A percentile compares a stretch with the other conserved stretches of the same genome.
These are phyloP conservation scores for Candida corydali DNA, from an alignment of 805 yeast species.

Conservation along the genomic window DNA sequence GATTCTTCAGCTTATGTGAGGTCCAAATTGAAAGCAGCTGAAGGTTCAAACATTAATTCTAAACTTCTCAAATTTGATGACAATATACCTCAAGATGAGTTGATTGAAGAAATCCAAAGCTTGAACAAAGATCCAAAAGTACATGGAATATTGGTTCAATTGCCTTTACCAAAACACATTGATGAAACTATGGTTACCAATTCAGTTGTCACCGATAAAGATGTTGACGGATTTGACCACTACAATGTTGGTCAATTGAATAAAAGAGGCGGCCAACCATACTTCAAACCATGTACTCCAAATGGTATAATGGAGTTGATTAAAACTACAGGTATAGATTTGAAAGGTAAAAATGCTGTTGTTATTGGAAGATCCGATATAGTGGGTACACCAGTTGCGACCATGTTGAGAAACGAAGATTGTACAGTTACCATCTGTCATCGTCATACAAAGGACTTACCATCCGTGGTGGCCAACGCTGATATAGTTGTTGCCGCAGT, in stretches of 20 bases:
- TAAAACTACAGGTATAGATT: conserved; percentile 59
- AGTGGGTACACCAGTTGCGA: conserved; percentile 92
- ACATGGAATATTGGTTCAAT: conserved; percentile 85
- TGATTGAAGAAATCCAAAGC: conserved; percentile 54
- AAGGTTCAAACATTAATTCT: conserved; percentile 74
- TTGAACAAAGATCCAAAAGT: conserved; percentile 73
- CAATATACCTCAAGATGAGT: conserved; percentile 52
- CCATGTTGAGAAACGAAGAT: conserved; percentile 71
- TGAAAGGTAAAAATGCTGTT: conserved; percentile 81
- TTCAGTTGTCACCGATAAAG: conserved; percentile 77
- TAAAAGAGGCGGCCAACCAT: conserved; percentile 79
- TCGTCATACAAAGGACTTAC: conserved; percentile 54
- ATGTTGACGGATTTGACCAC: conserved; percentile 93
- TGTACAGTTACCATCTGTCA: conserved; percentile 86
- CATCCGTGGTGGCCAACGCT: conserved; percentile 54
- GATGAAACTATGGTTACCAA: conserved; percentile 78
- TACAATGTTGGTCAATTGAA: conserved; percentile 86
- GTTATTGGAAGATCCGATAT: conserved; percentile 95
- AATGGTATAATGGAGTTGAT: conserved; percentile 83
- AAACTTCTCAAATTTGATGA: conserved; percentile 62
- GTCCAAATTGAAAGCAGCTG: conserved; percentile 87
- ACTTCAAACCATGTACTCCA: conserved; percentile 92
- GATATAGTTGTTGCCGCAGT: conserved; percentile 91
- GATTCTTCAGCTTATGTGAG: conserved; percentile 90
- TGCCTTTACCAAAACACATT: conserved; percentile 80